Evolutionary conservation across 257 asterid species (phyloP), one percentile per base, ranked within the genome.

Genomic region (Solanum verrucosum): DNA sequence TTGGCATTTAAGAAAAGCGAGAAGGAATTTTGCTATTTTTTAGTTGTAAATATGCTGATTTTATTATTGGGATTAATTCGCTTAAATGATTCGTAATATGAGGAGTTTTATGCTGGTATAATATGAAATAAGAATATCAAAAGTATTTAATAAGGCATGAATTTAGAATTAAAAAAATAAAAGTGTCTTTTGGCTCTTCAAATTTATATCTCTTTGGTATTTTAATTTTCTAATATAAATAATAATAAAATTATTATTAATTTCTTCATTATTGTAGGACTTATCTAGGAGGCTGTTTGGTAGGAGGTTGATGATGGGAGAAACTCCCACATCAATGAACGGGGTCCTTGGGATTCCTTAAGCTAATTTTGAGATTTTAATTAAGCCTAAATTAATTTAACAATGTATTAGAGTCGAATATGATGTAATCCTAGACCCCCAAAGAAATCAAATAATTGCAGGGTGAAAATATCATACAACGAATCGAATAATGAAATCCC

Each of bases 401-500:
- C 3, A 46, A 1, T 46, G 9, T 16, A 52, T 52, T 0, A 52
- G 9, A 18, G 4, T 52, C n/a, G 2, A 52, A 16, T 52, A 52
- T 52, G n/a, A 52, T 52, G 9, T 52, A 52, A 18, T 52, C 23
- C 9, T 52, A 52, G 63, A 6, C 9, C 23, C 63, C 23, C 63
- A 52, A 16, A 52, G 23, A 52, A 52, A 52, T 52, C 63, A 16
- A 52, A 52, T 16, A 52, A 52, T 52, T 16, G 4, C 1, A 4
- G 4, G 23, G 1, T 52, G n/a, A 6, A 52, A 52, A 52, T 52
- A 52, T 52, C 10, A 18, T 52, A 63, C 7, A 63, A 2, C 7
- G 1, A n/a, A 63, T 63, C 7, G 0, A n/a, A 63, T 1, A 63
- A n/a, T 63, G 15, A n/a, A 63, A 4, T n/a, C 2, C 0, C 2